Evolutionary conservation across 1,284 basidiomycete genomes (phyloP).

Genomic region (Microbotryomycetes sp.): DNA sequence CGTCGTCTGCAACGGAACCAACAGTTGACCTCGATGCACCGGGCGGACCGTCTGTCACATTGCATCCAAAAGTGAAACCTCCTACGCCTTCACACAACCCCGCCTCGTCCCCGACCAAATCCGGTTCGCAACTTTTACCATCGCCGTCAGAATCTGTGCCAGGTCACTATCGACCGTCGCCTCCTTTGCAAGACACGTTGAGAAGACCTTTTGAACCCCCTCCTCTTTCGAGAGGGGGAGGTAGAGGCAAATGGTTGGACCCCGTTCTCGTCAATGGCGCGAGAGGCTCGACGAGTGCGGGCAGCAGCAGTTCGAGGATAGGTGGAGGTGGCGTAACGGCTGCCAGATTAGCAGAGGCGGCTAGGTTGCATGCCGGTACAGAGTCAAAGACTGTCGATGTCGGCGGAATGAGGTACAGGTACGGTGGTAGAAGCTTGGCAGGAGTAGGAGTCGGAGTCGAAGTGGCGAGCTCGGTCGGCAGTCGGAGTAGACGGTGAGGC

Average conservation of each 20-base stretch:
- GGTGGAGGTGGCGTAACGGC: neutral
- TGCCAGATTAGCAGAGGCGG: neutral
- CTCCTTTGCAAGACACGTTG: neutral
- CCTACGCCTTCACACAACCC: neutral
- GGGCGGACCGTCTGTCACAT: slow-evolving; percentile 11
- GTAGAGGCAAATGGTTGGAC: neutral
- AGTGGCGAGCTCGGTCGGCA: neutral
- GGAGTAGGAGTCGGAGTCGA: neutral
- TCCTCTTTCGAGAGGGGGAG: neutral
- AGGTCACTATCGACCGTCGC: neutral
- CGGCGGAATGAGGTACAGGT: neutral
- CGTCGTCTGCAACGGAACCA: slow-evolving; percentile 3
- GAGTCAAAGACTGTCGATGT: neutral
- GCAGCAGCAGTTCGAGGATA: neutral
- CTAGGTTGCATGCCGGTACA: neutral
- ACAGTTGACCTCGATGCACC: slow-evolving; percentile 19
- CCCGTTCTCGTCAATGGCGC: too few relatives aligned
- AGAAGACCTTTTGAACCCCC: neutral
- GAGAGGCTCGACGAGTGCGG: too few relatives aligned
- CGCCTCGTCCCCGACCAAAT: neutral
- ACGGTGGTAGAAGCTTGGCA: neutral
- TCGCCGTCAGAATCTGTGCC: neutral
- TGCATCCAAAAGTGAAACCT: slow-evolving; percentile 14
- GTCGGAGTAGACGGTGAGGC: neutral
- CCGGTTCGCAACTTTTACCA: neutral